Base-by-base conservation (phyloP, 495 filamentous ascomycete genomes). In the Chaetomium tenue region DNA sequence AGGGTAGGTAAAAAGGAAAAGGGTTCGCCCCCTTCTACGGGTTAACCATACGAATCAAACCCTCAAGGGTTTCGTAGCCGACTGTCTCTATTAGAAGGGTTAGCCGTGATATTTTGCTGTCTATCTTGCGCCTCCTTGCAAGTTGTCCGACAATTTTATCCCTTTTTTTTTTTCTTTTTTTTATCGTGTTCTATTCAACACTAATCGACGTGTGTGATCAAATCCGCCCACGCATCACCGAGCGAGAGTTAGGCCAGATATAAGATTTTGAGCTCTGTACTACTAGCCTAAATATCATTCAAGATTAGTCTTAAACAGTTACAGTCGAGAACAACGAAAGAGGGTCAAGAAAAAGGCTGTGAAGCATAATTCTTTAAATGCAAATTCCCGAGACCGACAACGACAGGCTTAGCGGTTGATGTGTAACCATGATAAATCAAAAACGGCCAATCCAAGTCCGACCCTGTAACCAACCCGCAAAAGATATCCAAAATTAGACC, bases 91-190 rank as follows among this genome's bases (percentile, higher is more conserved):
- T 37, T 12, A 37, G 9, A 12, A 12, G 39, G 39, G 39, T 8
- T 44, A 46, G 37, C 40, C 13, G 40, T 58, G 39, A 58, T 39
- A 22, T 58, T 58, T 58, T 46, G 56, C 56, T 30, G 16, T 37
- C n/a, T 26, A 22, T 8, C 9, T 5, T 11, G 23, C 3, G 13
- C 13, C 3, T 23, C 39, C 18, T 12, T 47, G 2, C 3, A 2
- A 2, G 15, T 46, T 26, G 9, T 12, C 33, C n/a, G n/a, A n/a
- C n/a, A n/a, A n/a, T n/a, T n/a, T n/a, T n/a, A n/a, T 37, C 6
- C 33, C 9, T 1, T 3, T 11, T 37, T 8, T 37, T 3, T 37
- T 12, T 3, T 9, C 33, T 37, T 1, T 37, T 8, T 11, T 12
- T 37, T 37, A 1, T 9, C 33, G 5, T 11, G 33, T 37, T 7